Conservation (phyloP, 306 rosid genomes). For the Geum urbanum region DNA sequence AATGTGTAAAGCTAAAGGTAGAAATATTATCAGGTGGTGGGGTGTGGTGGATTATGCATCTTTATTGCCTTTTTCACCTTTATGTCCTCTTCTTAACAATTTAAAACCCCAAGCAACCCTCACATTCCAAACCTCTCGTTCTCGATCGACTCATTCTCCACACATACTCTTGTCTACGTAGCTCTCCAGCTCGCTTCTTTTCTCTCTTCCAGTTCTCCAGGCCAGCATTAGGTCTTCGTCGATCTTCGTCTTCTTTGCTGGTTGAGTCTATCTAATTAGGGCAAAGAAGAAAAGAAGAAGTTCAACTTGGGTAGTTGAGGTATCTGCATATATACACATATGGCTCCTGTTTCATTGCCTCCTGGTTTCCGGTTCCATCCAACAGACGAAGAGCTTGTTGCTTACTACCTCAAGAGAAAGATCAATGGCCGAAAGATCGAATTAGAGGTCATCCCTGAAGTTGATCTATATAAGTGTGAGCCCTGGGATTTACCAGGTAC, state of each 20-base stretch:
- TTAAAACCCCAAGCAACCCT: conserved; percentile 60
- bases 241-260: not conserved
- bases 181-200: not conserved
- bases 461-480: conserved; percentile 94
- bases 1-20: conserved; percentile 36
- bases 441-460: conserved; percentile 88
- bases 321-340: not conserved
- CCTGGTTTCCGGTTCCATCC: conserved; percentile 97
- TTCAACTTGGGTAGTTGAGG: not conserved
- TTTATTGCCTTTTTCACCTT: conserved; percentile 25
- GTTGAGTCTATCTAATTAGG: not conserved
- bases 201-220: not conserved
- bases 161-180: conserved; percentile 1
- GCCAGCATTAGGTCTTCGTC: conserved; percentile 1
- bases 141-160: conserved; percentile 5
- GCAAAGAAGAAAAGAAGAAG: conserved; percentile 7
- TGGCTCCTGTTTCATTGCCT: conserved; percentile 90
- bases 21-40: conserved; percentile 16
- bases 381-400: conserved; percentile 88
- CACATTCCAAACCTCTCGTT: conserved; percentile 26
- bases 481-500: conserved; percentile 98
- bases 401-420: conserved; percentile 86
- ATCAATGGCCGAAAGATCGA: conserved; percentile 79
- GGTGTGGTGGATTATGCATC: conserved; percentile 18
- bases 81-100: conserved; percentile 61